A percentile compares a stretch with the other conserved stretches of the same genome.
phyloP scores from a whole-genome alignment of 805 yeast genomes.

The Lipomyces yamadae region DNA sequence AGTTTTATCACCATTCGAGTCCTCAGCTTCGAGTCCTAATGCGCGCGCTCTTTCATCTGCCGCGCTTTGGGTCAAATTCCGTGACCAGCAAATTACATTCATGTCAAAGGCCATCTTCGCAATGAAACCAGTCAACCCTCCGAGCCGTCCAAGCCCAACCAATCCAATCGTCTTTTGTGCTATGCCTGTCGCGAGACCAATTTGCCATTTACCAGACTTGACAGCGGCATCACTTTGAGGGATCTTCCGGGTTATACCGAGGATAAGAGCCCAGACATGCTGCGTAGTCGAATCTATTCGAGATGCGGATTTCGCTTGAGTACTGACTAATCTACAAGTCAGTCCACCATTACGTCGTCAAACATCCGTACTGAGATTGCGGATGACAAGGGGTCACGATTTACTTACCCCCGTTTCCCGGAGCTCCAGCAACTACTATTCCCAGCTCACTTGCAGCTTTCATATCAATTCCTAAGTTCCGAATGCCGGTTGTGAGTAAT shows the following conservation, averaged over 20 bases:
- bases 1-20: not conserved
- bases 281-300: constrained; percentile 37
- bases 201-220: constrained; percentile 36
- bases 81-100: constrained; percentile 38
- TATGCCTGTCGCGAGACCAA: constrained; percentile 33
- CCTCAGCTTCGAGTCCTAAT: constrained; percentile 21
- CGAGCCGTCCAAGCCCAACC: constrained; percentile 37
- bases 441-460: constrained; percentile 34
- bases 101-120: constrained; percentile 37
- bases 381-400: too few relatives aligned
- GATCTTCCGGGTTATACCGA: constrained; percentile 31
- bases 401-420: too few relatives aligned
- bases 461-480: constrained; percentile 36
- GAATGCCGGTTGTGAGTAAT: constrained; percentile 36
- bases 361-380: too few relatives aligned
- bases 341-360: too few relatives aligned
- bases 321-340: too few relatives aligned
- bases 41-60: constrained; percentile 19
- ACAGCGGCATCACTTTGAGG: constrained; percentile 26
- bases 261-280: constrained; percentile 38
- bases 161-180: constrained; percentile 36
- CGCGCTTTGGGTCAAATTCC: constrained; percentile 26
- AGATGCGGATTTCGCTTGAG: not conserved
- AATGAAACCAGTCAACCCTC: constrained; percentile 29
- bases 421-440: constrained; percentile 34